Evolutionary conservation across 2,329 filamentous ascomycete genomes (phyloP).

Genomic region (Colletotrichum endophyticum): DNA sequence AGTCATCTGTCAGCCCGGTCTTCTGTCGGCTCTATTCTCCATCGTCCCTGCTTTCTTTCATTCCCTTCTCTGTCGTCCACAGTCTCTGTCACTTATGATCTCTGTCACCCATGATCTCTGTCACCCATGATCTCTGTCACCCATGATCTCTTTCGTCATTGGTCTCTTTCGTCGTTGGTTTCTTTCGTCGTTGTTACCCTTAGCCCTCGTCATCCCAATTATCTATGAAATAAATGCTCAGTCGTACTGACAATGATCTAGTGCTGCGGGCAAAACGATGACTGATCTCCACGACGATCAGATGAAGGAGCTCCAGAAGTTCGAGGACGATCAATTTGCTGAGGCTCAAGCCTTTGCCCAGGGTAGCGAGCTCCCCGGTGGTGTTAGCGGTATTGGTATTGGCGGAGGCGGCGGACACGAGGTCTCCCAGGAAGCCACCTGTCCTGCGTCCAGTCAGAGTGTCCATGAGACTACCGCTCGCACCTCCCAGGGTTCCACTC

Average conservation of each 20-base stretch:
- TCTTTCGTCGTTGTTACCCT: background rate
- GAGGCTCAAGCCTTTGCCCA: background rate
- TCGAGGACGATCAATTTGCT: background rate
- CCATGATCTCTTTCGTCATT: background rate
- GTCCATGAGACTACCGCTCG: too few species aligned
- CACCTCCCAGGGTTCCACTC: too few species aligned
- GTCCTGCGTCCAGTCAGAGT: too few species aligned
- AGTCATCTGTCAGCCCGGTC: background rate
- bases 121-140: background rate
- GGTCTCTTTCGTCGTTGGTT: background rate
- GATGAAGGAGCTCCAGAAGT: background rate
- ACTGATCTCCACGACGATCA: background rate
- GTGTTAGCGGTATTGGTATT: too few species aligned
- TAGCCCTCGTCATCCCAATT: background rate
- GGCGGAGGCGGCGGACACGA: too few species aligned
- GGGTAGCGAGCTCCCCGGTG: background rate
- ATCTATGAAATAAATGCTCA: background rate
- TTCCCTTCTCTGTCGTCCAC: background rate
- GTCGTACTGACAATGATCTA: background rate
- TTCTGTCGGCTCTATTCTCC: background rate
- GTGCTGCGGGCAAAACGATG: background rate
- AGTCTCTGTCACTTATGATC: too few species aligned
- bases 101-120: too few species aligned
- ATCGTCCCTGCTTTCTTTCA: background rate
- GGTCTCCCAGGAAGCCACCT: too few species aligned